Percentiles rank a stretch among this genome's conserved stretches.
phyloP scores from a whole-genome alignment of 1,284 basidiomycete species.

The Gymnopus androsaceus region DNA sequence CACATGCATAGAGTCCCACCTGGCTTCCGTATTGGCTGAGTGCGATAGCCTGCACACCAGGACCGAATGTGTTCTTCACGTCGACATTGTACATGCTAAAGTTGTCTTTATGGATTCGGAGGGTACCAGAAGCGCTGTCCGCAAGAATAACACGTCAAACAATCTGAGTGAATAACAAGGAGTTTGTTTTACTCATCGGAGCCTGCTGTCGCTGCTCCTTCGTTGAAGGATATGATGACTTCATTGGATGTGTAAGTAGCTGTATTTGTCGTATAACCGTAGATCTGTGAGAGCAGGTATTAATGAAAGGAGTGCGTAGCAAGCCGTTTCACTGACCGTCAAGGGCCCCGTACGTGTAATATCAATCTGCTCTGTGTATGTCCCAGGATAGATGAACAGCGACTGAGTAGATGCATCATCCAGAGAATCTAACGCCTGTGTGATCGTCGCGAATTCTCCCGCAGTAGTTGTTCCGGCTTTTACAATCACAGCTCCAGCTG shows the following conservation, averaged over 20 bases:
- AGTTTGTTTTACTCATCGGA: too few relatives aligned
- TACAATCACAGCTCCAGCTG: slow-evolving; percentile 46
- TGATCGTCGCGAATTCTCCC: slow-evolving; percentile 46
- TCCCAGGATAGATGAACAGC: slow-evolving; percentile 59
- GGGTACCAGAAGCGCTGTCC: slow-evolving; percentile 56
- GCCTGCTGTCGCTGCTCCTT: slow-evolving; percentile 31
- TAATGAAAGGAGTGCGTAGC: neutral
- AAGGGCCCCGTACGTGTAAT: slow-evolving; percentile 48
- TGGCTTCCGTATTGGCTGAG: slow-evolving; percentile 53
- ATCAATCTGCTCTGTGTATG: slow-evolving; percentile 53
- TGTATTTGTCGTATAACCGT: slow-evolving; percentile 46
- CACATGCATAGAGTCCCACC: slow-evolving; percentile 54
- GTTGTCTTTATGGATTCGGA: slow-evolving; percentile 53
- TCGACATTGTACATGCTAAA: slow-evolving; percentile 60
- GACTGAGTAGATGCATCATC: slow-evolving; percentile 42
- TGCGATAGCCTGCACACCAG: slow-evolving; percentile 54
- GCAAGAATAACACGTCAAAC: too few relatives aligned
- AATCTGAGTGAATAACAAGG: too few relatives aligned
- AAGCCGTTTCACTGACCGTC: slow-evolving; percentile 33
- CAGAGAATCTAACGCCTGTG: slow-evolving; percentile 43
- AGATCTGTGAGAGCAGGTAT: slow-evolving; percentile 38
- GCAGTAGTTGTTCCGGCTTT: slow-evolving; percentile 41
- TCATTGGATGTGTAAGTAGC: slow-evolving; percentile 39
- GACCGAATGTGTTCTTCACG: slow-evolving; percentile 53
- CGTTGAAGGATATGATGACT: slow-evolving; percentile 40